Percentiles rank a stretch among this genome's conserved stretches.
phyloP scores from a whole-genome alignment of 225 moss, liverwort and hornwort species.

The Polytrichum commune region DNA sequence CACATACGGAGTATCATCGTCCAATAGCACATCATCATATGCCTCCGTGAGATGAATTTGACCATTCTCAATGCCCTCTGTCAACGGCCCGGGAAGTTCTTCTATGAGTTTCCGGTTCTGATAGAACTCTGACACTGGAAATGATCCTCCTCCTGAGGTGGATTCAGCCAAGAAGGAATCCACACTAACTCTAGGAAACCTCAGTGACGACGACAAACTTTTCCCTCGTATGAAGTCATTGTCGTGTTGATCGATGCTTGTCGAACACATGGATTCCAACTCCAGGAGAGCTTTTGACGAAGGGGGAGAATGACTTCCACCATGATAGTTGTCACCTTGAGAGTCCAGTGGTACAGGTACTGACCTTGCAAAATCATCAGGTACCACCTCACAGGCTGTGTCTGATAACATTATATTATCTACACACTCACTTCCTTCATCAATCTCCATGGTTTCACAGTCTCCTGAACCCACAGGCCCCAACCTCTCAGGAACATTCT shows the following conservation, averaged over 20 bases:
- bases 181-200: background rate
- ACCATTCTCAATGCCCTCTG: background rate
- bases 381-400: background rate
- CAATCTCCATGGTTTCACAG: slow-evolving; percentile 14
- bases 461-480: background rate
- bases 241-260: background rate
- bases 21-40: slow-evolving; percentile 12
- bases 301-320: background rate
- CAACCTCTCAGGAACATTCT: background rate
- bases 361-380: background rate
- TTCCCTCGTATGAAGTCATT: background rate
- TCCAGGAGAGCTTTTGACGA: slow-evolving; percentile 17
- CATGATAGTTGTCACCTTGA: background rate
- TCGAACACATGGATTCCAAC: background rate
- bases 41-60: background rate
- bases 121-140: background rate
- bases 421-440: slow-evolving; percentile 1
- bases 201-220: slow-evolving; percentile 1
- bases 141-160: background rate
- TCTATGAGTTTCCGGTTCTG: background rate
- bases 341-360: background rate
- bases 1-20: slow-evolving; percentile 29
- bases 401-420: background rate
- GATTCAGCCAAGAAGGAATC: background rate
- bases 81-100: slow-evolving; percentile 6